Conservation (phyloP, 495 filamentous ascomycete species). For the Penicillium pulvis region DNA sequence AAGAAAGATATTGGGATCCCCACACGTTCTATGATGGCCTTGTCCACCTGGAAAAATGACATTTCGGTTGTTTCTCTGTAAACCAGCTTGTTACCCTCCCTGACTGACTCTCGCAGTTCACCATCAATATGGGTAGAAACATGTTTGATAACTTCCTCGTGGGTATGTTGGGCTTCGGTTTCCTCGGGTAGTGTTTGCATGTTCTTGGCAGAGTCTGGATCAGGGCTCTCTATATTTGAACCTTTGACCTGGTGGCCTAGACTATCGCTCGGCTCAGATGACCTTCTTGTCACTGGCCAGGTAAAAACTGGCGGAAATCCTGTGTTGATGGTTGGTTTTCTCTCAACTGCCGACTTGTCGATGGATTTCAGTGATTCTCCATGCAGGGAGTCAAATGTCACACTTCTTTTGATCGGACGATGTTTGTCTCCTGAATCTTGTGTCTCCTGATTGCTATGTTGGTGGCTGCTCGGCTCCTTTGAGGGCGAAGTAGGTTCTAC, state of each 20-base stretch:
- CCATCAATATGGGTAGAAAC: background rate
- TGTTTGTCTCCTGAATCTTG: background rate
- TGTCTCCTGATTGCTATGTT: background rate
- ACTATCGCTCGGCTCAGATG: background rate
- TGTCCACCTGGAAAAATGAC: background rate
- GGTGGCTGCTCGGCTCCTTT: background rate
- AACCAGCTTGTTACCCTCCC: background rate
- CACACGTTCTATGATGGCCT: background rate
- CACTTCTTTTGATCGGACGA: background rate
- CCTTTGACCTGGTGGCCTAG: background rate
- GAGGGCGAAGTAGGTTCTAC: background rate
- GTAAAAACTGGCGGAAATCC: background rate
- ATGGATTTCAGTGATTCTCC: background rate
- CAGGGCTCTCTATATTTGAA: background rate
- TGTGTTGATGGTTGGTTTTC: background rate
- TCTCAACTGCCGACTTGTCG: background rate
- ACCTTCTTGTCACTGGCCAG: background rate
- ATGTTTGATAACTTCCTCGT: background rate
- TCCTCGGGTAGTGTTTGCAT: background rate
- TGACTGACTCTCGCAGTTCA: background rate
- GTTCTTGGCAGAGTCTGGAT: background rate
- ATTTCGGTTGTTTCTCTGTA: background rate
- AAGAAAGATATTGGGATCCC: background rate
- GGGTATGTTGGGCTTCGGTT: no score
- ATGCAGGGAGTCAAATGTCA: background rate